A percentile compares a stretch with the other conserved stretches of the same genome.
Conservation (phyloP, 495 filamentous ascomycete genomes). For the Tuber umbilicatum region DNA sequence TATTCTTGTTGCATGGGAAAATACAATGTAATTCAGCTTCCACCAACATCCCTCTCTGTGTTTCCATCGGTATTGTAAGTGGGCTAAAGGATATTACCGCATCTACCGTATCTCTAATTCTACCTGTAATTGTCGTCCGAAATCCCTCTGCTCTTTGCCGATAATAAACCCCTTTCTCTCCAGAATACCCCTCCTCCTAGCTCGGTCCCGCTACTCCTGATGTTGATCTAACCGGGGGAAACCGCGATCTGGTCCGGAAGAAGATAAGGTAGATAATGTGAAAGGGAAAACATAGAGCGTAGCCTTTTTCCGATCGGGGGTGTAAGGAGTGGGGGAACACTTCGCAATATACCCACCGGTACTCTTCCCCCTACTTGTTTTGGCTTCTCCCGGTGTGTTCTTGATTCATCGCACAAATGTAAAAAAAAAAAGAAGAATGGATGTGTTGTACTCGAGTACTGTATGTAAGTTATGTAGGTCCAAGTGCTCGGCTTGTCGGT, state of each 20-base stretch:
- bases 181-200: constrained; percentile 2
- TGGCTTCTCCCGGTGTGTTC: constrained; percentile 17
- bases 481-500: not conserved
- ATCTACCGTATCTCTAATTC: not conserved
- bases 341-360: not conserved
- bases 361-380: constrained; percentile 27
- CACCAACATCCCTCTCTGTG: not conserved
- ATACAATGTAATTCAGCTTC: not conserved
- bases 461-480: not conserved
- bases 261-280: not conserved
- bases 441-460: not conserved
- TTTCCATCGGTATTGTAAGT: not conserved
- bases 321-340: not conserved
- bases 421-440: not conserved
- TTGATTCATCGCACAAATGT: not conserved
- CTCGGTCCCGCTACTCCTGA: not conserved
- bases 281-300: not conserved
- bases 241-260: not conserved
- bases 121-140: not conserved
- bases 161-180: constrained; percentile 3
- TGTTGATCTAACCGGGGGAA: constrained; percentile 1
- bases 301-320: not conserved
- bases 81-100: not conserved
- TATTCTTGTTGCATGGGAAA: not conserved
- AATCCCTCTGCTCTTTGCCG: not conserved